Evolutionary conservation across 1,139 yeast genomes (phyloP), one percentile per base, ranked within the genome.

Genomic region (Magnusiomyces tetraspermus): DNA sequence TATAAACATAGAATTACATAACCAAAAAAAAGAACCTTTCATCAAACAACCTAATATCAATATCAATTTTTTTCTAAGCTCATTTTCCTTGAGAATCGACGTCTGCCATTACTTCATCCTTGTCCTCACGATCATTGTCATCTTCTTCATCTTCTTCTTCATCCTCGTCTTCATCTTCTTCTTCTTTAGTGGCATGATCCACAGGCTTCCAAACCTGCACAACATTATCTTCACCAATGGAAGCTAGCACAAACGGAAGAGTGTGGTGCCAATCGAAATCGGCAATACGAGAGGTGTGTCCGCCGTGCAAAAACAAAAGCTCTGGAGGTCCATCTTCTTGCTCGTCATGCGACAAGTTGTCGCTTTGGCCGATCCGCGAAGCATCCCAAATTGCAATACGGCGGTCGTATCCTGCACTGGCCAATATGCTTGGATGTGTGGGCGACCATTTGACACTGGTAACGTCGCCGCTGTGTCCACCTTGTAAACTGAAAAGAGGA

Each of bases 221-320:
- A 2, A 95, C 79, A 62, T 88, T 88, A 64, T 89, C 97, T 63
- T 86, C 92, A 0, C 90, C 81, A 5, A 86, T 94, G 62, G 89
- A 82, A 8, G 87, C 85, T 46, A 90, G 61, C 69, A 87, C 76
- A 85, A 90, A 83, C 11, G 83, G 82, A 58, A 84, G 84, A 58
- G 80, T 82, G 1, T 82, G 79, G 55, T 89, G 86, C 98, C 98
- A 92, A 48, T 83, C 79, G 47, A 90, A 73, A 64, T 90, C 97
- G 61, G 85, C 83, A 17, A 92, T 86, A 23, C 94, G 90, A 53
- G 85, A 73, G 77, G 92, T 80, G 66, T 92, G 99, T 0, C 98
- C 98, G 13, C 85, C 87, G 67, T 94, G 98, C 37, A 78, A 76
- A 63, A 92, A 90, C 23, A 82, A 55, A 46, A 82, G 68, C 42